These are phyloP conservation scores for Agaricus subrufescens DNA, from an alignment of 768 basidiomycete species.

Conservation along the genomic window DNA sequence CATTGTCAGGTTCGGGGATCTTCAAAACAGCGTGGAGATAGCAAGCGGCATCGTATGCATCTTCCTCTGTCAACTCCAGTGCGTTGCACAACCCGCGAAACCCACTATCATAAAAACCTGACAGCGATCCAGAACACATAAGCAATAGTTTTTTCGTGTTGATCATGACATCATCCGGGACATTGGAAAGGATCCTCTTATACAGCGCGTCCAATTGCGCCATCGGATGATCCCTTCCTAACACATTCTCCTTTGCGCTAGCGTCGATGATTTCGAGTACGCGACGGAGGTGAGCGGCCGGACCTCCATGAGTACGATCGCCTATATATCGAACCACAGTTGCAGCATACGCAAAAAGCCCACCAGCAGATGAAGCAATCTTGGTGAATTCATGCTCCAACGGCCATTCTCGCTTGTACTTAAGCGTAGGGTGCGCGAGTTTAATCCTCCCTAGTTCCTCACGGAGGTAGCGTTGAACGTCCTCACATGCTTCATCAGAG, in stretches of 20 bases:
- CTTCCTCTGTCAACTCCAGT: too few relatives aligned
- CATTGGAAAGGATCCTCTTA: too few relatives aligned
- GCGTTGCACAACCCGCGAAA: too few relatives aligned
- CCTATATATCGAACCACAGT: conserved; percentile 19
- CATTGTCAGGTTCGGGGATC: too few relatives aligned
- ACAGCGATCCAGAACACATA: background rate
- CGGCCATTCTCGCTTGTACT: conserved; percentile 14
- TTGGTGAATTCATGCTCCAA: background rate
- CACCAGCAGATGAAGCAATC: conserved; percentile 16
- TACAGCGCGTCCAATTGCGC: too few relatives aligned
- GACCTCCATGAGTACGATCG: background rate
- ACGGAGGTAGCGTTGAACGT: conserved; percentile 8
- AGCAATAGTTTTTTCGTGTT: too few relatives aligned
- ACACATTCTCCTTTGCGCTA: background rate
- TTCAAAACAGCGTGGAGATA: too few relatives aligned
- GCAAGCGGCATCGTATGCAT: too few relatives aligned
- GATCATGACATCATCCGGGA: too few relatives aligned
- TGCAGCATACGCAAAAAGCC: conserved; percentile 21
- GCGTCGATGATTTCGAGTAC: background rate
- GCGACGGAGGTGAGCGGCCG: background rate
- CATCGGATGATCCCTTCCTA: background rate
- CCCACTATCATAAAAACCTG: background rate
- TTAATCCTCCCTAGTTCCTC: conserved; percentile 11
- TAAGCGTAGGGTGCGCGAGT: background rate
- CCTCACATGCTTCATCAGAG: background rate